These are phyloP conservation scores for Saccharomyces uvarum DNA, from an alignment of 1,139 yeast genomes.

Conservation along the genomic window DNA sequence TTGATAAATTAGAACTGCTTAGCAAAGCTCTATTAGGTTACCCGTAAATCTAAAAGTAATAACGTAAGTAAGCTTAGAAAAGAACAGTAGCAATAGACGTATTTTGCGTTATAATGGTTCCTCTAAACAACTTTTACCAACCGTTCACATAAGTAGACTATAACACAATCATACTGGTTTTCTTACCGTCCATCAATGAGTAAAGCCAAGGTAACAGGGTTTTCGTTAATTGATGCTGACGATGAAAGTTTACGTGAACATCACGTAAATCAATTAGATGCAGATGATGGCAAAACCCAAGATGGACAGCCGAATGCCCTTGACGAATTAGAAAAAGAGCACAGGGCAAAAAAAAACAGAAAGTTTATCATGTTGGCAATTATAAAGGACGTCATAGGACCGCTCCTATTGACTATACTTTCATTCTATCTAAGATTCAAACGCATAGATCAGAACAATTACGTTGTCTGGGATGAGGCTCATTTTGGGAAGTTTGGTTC, in stretches of 20 bases:
- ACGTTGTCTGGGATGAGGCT: constrained; percentile 95
- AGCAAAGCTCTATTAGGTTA: neutral
- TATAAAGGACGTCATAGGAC: constrained; percentile 1
- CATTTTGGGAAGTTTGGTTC: constrained; percentile 65
- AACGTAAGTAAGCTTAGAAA: neutral
- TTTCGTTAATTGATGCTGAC: constrained; percentile 9
- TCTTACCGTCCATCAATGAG: neutral
- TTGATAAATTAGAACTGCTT: neutral
- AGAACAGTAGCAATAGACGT: neutral
- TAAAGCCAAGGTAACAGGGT: neutral
- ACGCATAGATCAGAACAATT: constrained; percentile 51
- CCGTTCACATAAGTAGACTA: neutral
- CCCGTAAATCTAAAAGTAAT: neutral
- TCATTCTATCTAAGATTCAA: constrained; percentile 65
- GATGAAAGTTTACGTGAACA: neutral
- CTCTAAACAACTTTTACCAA: no score
- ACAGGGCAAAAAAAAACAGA: neutral
- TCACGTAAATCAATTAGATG: neutral
- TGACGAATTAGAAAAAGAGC: neutral
- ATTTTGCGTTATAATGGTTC: neutral
- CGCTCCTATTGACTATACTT: constrained; percentile 41
- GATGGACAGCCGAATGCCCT: neutral
- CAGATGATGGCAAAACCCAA: neutral
- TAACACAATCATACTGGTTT: neutral
- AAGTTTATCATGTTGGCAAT: neutral